phyloP scores from a whole-genome alignment of 192 early-diverging fungal species.

The Rhizoclosmatium globosum region DNA sequence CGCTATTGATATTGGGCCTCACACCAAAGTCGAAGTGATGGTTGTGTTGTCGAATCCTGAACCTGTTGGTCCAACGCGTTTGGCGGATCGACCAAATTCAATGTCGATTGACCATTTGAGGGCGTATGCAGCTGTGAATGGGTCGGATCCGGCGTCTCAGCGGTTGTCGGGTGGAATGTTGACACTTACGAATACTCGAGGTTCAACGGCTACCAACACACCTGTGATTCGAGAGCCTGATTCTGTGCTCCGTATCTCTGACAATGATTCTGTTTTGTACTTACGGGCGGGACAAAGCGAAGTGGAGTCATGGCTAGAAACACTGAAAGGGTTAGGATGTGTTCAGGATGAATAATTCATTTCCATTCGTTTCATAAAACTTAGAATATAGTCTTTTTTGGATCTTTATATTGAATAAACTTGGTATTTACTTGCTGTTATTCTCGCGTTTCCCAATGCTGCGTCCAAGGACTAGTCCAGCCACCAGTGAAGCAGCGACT shows the following conservation, averaged over 20 bases:
- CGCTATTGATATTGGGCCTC: conserved; percentile 31
- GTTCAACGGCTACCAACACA: background rate
- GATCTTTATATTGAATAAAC: background rate
- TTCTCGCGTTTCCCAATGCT: background rate
- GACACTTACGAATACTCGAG: conserved; percentile 13
- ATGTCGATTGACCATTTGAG: background rate
- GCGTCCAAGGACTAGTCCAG: background rate
- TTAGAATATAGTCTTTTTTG: background rate
- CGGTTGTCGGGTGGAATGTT: background rate
- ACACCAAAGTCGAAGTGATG: conserved; percentile 31
- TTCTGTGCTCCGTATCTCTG: conserved; percentile 43
- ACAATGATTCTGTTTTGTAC: conserved; percentile 52
- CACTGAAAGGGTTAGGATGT: conserved; percentile 38
- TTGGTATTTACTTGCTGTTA: background rate
- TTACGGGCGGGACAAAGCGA: conserved; percentile 40
- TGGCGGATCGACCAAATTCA: background rate
- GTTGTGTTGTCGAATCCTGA: conserved; percentile 1
- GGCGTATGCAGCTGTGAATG: background rate
- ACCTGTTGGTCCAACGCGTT: background rate
- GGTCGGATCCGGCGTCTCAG: background rate
- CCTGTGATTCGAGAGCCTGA: conserved; percentile 30
- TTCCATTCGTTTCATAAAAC: background rate
- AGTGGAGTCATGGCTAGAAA: conserved; percentile 44
- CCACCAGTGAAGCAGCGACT: background rate
- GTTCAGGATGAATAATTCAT: background rate